Conservation (phyloP, 2,329 filamentous ascomycete genomes). For the Xylaria sp. region DNA sequence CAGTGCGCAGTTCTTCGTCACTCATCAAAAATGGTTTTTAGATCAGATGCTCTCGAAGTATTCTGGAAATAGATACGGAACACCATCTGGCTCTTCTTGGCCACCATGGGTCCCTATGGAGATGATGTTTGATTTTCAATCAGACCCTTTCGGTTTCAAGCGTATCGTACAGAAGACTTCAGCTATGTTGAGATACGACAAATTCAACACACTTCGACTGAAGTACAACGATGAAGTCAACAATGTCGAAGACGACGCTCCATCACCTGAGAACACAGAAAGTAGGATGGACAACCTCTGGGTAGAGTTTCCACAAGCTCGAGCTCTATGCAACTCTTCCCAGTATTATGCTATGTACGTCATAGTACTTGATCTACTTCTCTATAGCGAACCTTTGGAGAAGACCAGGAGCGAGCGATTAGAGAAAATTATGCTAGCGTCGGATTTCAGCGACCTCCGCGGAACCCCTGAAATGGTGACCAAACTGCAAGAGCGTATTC, state of each 20-base stretch:
- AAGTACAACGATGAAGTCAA: slow-evolving; percentile 97
- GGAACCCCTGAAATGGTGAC: slow-evolving; percentile 94
- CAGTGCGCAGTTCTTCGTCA: slow-evolving; percentile 97
- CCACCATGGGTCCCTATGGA: slow-evolving; percentile 98
- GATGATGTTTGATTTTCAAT: slow-evolving; percentile 96
- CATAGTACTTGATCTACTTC: slow-evolving; percentile 92
- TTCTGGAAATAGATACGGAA: slow-evolving; percentile 91
- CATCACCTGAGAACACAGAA: slow-evolving; percentile 70
- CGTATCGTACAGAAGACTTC: slow-evolving; percentile 97
- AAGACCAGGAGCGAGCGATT: slow-evolving; percentile 96
- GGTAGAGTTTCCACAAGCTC: slow-evolving; percentile 94
- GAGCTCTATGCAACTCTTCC: slow-evolving; percentile 94
- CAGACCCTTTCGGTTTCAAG: slow-evolving; percentile 97
- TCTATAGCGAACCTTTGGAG: slow-evolving; percentile 96
- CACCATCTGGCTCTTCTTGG: slow-evolving; percentile 86
- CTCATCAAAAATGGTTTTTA: slow-evolving; percentile 89
- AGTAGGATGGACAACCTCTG: slow-evolving; percentile 94
- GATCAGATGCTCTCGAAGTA: slow-evolving; percentile 91
- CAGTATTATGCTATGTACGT: slow-evolving; percentile 99
- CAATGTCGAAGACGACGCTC: slow-evolving; percentile 65
- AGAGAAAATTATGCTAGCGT: slow-evolving; percentile 98
- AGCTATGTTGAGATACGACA: slow-evolving; percentile 92
- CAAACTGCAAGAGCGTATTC: slow-evolving; percentile 89
- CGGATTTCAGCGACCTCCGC: slow-evolving; percentile 95
- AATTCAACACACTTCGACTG: slow-evolving; percentile 95